Conservation (phyloP, 1,139 yeast genomes). For the Fermentozyma sake region DNA sequence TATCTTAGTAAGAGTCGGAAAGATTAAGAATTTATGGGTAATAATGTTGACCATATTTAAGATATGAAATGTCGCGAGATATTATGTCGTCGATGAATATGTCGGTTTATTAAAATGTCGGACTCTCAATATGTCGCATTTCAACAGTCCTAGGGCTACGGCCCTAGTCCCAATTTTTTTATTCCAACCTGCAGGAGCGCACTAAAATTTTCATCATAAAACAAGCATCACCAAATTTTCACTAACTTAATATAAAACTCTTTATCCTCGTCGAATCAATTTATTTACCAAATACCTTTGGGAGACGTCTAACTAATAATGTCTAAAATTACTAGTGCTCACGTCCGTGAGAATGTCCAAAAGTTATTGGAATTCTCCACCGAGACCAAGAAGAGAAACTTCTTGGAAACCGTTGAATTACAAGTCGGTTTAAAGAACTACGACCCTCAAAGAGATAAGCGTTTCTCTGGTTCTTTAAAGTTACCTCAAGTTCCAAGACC, state of each 20-base stretch:
- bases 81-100: too few species aligned
- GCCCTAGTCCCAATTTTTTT: neutral
- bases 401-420: constrained; percentile 99
- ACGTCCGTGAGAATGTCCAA: constrained; percentile 96
- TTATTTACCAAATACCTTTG: constrained; percentile 47
- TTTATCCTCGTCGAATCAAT: constrained; percentile 52
- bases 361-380: constrained; percentile 85
- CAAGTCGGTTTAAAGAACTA: constrained; percentile 99
- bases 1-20: too few species aligned
- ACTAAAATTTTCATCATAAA: too few species aligned
- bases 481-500: constrained; percentile 99
- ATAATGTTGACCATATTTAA: too few species aligned
- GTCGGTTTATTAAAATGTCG: too few species aligned
- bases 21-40: too few species aligned
- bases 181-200: constrained; percentile 1
- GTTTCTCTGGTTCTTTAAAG: constrained; percentile 99
- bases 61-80: too few species aligned
- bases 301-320: constrained; percentile 68
- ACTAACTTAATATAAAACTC: constrained; percentile 6
- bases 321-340: constrained; percentile 92
- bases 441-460: constrained; percentile 99
- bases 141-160: neutral
- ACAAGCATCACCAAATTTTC: constrained; percentile 1
- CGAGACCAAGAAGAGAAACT: constrained; percentile 99
- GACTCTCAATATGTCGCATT: too few species aligned